Percentiles rank a stretch among this genome's conserved stretches.
phyloP scores from a whole-genome alignment of 768 basidiomycete species.

The Russula abietina region DNA sequence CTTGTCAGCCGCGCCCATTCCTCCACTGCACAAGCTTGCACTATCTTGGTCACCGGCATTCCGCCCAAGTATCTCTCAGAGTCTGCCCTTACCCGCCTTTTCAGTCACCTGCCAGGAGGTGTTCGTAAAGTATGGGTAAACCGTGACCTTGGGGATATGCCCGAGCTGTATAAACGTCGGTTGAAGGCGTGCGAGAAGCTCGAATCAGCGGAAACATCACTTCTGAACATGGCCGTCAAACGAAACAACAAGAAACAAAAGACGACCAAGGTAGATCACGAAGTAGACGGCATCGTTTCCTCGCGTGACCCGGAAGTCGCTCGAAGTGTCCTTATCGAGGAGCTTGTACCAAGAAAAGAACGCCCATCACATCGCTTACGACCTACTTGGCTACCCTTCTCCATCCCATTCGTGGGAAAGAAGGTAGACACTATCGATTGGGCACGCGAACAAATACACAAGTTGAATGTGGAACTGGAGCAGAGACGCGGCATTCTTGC shows the following conservation, averaged over 20 bases:
- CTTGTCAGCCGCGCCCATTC: slow-evolving; percentile 72
- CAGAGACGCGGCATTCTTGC: slow-evolving; percentile 29
- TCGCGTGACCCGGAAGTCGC: slow-evolving; percentile 31
- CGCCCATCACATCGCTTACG: slow-evolving; percentile 76
- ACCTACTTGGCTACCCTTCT: slow-evolving; percentile 43
- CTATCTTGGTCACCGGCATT: slow-evolving; percentile 86
- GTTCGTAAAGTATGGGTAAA: slow-evolving; percentile 91
- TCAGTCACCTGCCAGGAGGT: slow-evolving; percentile 81
- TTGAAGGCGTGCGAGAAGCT: slow-evolving; percentile 69
- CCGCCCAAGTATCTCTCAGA: slow-evolving; percentile 73
- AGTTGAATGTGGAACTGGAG: slow-evolving; percentile 31
- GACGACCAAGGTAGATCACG: slow-evolving; percentile 35
- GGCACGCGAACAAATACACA: slow-evolving; percentile 67
- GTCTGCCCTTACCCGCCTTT: slow-evolving; percentile 57
- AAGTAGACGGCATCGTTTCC: not conserved
- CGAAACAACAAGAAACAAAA: slow-evolving; percentile 48
- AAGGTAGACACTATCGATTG: slow-evolving; percentile 96
- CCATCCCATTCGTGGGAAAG: slow-evolving; percentile 64
- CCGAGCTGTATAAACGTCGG: slow-evolving; percentile 74
- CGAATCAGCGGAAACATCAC: slow-evolving; percentile 76
- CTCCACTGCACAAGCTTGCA: slow-evolving; percentile 78
- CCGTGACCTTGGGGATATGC: slow-evolving; percentile 81
- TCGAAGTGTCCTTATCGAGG: slow-evolving; percentile 28
- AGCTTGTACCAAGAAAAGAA: slow-evolving; percentile 59
- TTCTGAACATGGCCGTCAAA: slow-evolving; percentile 74